These are phyloP conservation scores for Tricholoma saponaceum DNA, from an alignment of 768 basidiomycete genomes.

Conservation along the genomic window DNA sequence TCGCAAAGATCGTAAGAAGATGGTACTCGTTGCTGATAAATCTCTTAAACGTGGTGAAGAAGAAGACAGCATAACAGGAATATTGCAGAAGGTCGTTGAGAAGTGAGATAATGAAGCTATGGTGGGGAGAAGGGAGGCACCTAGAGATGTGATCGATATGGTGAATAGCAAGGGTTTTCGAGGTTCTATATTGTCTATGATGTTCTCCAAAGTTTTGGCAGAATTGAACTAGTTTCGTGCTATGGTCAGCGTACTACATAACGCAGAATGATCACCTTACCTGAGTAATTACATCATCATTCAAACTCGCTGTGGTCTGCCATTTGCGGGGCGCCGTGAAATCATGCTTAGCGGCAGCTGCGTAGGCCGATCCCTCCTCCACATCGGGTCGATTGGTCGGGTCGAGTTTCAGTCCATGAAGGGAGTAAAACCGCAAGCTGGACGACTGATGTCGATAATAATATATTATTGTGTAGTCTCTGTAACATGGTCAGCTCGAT, in stretches of 20 bases:
- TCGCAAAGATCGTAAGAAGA: background rate
- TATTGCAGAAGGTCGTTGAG: slow-evolving; percentile 12
- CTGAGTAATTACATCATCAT: slow-evolving; percentile 37
- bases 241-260: background rate
- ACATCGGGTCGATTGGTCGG: slow-evolving; percentile 10
- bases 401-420: slow-evolving; percentile 33
- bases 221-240: slow-evolving; percentile 37
- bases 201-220: slow-evolving; percentile 22
- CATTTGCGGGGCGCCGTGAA: slow-evolving; percentile 27
- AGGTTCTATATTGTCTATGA: background rate
- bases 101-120: slow-evolving; percentile 3
- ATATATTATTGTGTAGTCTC: slow-evolving; percentile 33
- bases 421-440: slow-evolving; percentile 62
- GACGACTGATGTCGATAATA: slow-evolving; percentile 51
- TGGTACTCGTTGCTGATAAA: slow-evolving; percentile 36
- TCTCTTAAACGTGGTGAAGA: slow-evolving; percentile 30
- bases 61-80: slow-evolving; percentile 16
- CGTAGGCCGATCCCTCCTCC: slow-evolving; percentile 17
- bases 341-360: slow-evolving; percentile 31
- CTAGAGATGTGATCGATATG: background rate
- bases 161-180: background rate
- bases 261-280: slow-evolving; percentile 18
- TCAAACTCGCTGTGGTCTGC: slow-evolving; percentile 23
- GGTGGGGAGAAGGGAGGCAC: background rate
- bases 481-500: slow-evolving; percentile 9